phyloP scores from a whole-genome alignment of 257 asterid species.

The Solanum rostratum region DNA sequence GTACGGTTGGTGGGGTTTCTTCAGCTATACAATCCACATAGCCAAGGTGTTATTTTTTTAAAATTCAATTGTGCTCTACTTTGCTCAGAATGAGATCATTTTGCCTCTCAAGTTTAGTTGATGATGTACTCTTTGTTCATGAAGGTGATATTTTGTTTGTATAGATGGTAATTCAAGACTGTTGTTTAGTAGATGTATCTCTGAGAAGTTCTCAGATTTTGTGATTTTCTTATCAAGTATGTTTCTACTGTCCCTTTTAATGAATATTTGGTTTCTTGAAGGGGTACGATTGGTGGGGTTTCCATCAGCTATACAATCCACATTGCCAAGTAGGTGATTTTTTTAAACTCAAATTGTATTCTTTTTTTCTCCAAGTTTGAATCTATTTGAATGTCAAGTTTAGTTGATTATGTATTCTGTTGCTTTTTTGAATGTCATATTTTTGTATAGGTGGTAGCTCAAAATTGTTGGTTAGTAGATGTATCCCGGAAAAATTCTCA shows the following conservation, averaged over 20 bases:
- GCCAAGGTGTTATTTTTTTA: neutral
- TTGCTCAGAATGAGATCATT: neutral
- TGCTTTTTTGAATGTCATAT: neutral
- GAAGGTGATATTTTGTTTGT: neutral
- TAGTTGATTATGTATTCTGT: neutral
- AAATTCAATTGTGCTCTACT: neutral
- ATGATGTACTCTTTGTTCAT: neutral
- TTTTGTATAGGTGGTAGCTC: neutral
- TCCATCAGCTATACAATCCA: neutral
- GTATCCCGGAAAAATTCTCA: neutral
- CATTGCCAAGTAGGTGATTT: neutral
- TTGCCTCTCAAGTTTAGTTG: neutral
- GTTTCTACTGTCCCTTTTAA: neutral
- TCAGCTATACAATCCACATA: neutral
- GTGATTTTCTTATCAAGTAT: neutral
- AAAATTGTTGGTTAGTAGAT: neutral
- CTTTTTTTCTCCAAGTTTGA: neutral
- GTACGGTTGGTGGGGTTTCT: neutral
- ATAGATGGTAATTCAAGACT: neutral
- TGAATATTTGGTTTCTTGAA: neutral
- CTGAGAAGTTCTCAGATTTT: neutral
- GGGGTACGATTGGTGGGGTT: neutral
- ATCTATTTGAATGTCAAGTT: neutral
- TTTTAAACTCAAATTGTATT: neutral
- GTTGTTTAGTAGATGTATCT: neutral